Base-by-base conservation (phyloP, 768 basidiomycete genomes). In the Termitomyces sp. region DNA sequence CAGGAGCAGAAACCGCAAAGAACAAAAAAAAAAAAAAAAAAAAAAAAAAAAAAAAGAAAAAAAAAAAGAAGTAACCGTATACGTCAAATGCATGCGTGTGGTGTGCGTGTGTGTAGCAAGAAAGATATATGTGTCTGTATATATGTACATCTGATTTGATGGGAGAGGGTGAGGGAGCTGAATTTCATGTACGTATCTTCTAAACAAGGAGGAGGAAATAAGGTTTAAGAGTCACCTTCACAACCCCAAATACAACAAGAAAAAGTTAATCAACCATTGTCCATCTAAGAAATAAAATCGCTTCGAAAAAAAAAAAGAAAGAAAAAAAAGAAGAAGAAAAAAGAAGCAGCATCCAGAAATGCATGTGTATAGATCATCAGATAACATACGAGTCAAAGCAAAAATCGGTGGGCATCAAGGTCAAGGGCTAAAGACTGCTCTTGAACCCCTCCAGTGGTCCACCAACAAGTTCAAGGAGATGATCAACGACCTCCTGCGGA, bases 401-500 rank as follows among this genome's bases (percentile, higher is more conserved):
- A 5, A n/a, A 21, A 7, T 32, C 17, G 32, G 11, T 2, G 1
- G 1, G 5, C 7, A 11, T 41, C 19, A 32, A 24, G 3, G n/a
- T n/a, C n/a, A n/a, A n/a, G n/a, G n/a, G 0, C 28, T 50, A 59
- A 19, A 59, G 34, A 34, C 26, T 52, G 42, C 58, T 59, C 45
- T 49, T 55, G n/a, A 52, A 52, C 21, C 49, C 28, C 44, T 38
- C 44, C 41, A 19, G 8, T 2, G 38, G 46, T 7, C 53, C 53
- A 17, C 46, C 75, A 26, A 83, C 83, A 55, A 92, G 71, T 38
- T 80, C 70, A 51, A 90, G 68, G 78, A 95, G 82, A 60, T 88
- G 82, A 8, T 88, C 88, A 22, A 96, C 83, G 57, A 96, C 82
- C 74, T 95, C 93, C 51, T 82, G 82, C 14, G 95, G 90, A 45